These are phyloP conservation scores for Coemansia sp. DNA, from an alignment of 192 early-diverging fungal genomes.

Conservation along the genomic window DNA sequence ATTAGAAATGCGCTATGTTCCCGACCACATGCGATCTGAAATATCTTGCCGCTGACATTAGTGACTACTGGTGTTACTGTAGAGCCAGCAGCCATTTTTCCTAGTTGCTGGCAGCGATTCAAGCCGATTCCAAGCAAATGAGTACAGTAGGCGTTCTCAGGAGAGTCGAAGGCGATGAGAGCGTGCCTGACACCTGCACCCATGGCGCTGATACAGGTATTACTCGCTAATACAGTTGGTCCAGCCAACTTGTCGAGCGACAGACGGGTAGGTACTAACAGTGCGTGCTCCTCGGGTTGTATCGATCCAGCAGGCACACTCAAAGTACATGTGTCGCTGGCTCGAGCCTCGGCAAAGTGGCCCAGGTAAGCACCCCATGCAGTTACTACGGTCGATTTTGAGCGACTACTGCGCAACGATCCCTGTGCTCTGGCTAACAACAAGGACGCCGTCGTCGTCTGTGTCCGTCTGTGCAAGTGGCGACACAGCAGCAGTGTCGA, in stretches of 20 bases:
- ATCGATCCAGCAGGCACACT: background rate
- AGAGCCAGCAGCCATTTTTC: conserved; percentile 1
- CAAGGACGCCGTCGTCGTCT: background rate
- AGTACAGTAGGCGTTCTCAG: conserved; percentile 23
- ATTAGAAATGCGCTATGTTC: conserved; percentile 68
- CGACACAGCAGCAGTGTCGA: background rate
- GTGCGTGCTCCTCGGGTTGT: conserved; percentile 17
- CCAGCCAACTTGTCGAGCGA: conserved; percentile 20
- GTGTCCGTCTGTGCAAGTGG: background rate
- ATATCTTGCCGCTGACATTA: conserved; percentile 31
- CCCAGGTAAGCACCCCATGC: conserved; percentile 54
- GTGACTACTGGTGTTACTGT: conserved; percentile 10
- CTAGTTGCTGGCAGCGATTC: conserved; percentile 60
- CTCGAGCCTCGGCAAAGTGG: conserved; percentile 15
- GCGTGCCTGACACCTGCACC: conserved; percentile 50
- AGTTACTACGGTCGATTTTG: conserved; percentile 15
- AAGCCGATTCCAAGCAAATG: conserved; percentile 55
- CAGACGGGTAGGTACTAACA: conserved; percentile 17
- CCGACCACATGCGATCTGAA: conserved; percentile 63
- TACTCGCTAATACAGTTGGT: background rate
- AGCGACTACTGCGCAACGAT: conserved; percentile 1
- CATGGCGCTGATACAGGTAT: conserved; percentile 25
- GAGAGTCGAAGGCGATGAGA: conserved; percentile 18
- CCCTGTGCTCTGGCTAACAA: background rate
- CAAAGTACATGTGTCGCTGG: background rate